These are phyloP conservation scores for Hypoxylon rubiginosum DNA, from an alignment of 2,329 filamentous ascomycete species.

Conservation along the genomic window DNA sequence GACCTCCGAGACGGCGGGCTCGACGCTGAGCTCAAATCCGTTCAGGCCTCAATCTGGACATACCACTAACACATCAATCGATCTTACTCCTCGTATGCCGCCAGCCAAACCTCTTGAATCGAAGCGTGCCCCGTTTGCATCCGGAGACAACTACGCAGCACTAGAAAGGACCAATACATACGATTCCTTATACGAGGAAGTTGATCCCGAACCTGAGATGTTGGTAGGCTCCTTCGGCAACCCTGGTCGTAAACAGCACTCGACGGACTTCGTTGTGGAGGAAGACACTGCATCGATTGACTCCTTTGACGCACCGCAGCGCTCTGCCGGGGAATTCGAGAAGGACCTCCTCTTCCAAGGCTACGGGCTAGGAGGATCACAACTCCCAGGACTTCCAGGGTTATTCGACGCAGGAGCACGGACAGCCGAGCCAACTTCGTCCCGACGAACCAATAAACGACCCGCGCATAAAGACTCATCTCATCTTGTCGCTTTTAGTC, in stretches of 20 bases:
- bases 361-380: slow-evolving; percentile 42
- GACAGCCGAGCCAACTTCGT: slow-evolving; percentile 6
- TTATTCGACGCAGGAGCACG: slow-evolving; percentile 37
- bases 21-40: slow-evolving; percentile 57
- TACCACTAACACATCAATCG: slow-evolving; percentile 61
- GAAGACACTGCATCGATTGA: slow-evolving; percentile 45
- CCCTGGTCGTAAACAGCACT: slow-evolving; percentile 14
- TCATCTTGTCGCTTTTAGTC: slow-evolving; percentile 21
- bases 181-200: slow-evolving; percentile 12
- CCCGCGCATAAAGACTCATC: slow-evolving; percentile 13
- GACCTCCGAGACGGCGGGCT: slow-evolving; percentile 59
- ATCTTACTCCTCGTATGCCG: slow-evolving; percentile 50
- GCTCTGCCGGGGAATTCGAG: slow-evolving; percentile 44
- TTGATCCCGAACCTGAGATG: slow-evolving; percentile 14
- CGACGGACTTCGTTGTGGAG: slow-evolving; percentile 42
- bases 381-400: slow-evolving; percentile 46
- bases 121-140: slow-evolving; percentile 25
- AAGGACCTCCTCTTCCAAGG: slow-evolving; percentile 48
- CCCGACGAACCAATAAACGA: slow-evolving; percentile 12
- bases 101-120: slow-evolving; percentile 32
- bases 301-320: slow-evolving; percentile 38
- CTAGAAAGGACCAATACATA: slow-evolving; percentile 24
- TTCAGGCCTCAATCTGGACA: slow-evolving; percentile 60
- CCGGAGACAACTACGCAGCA: slow-evolving; percentile 7
- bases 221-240: slow-evolving; percentile 21